Evolutionary conservation across 2,329 filamentous ascomycete genomes (phyloP), one percentile per base, ranked within the genome.

Genomic region (Penicillium sumatraense): DNA sequence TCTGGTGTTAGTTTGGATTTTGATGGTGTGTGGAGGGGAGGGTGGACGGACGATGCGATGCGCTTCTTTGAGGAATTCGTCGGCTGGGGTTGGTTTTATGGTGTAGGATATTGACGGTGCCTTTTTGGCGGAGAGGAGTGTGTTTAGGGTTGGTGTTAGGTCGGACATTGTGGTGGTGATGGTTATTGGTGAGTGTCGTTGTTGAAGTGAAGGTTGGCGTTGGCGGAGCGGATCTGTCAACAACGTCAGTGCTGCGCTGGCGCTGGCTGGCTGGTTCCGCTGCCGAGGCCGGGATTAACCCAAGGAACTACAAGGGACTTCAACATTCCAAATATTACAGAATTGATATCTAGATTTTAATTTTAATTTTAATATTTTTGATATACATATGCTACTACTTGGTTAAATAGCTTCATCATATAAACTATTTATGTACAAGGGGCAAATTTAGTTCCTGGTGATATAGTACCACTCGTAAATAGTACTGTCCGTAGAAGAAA

Each of bases 1-100:
- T 26, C 14, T 49, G 49, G 53, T 40, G 21, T 21, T n/a, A 18
- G 31, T 21, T 20, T 26, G 20, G n/a, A n/a, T n/a, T 27, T 3
- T 54, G 48, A 41, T 13, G 41, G 11, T 1, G 21, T 29, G 52
- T 24, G n/a, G 31, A 38, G 27, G 49, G 50, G 44, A 24, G 41
- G 29, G 53, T 49, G 61, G 21, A 61, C 65, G 49, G 53, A 96
- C 93, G 74, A 98, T 97, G 71, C 89, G 86, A 76, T 96, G 95
- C 50, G 95, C 95, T 76, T 98, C 93, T 70, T 93, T 92, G 29
- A 98, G 80, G 71, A 98, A 99, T 67, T 89, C 89, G 72, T 97
- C 90, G 48, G 95, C 83, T 66, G 23, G 63, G 62, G 16, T 65
- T 62, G 2, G 47, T 52, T 31, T 51, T 58, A 13, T 18, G 56